Conservation (phyloP, 331 rosid genomes). For the Rosa hybrid region DNA sequence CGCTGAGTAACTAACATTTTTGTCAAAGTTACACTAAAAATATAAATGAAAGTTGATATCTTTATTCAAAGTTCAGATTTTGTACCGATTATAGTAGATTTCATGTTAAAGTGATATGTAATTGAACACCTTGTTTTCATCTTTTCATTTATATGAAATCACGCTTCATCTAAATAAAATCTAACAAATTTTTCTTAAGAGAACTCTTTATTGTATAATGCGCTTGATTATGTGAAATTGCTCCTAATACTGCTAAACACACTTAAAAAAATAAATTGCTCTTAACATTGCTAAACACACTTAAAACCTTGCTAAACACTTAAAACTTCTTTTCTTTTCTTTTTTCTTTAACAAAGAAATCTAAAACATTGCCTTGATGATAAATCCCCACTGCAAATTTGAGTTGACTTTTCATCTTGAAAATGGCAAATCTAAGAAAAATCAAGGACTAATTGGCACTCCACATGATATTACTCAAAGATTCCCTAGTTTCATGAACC, state of each 20-base stretch:
- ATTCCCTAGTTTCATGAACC: constrained; percentile 12
- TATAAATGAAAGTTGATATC: not conserved
- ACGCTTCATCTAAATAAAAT: not conserved
- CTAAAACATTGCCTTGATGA: not conserved
- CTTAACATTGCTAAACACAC: too few species aligned
- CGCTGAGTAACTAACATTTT: too few species aligned
- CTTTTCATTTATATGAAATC: not conserved
- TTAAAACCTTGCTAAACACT: too few species aligned
- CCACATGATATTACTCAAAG: constrained; percentile 4
- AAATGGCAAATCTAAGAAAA: not conserved
- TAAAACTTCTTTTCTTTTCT: not conserved
- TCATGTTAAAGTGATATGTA: not conserved
- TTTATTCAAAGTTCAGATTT: not conserved
- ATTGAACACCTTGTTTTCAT: not conserved
- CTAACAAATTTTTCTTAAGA: too few species aligned
- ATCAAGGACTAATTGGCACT: not conserved
- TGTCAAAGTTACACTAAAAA: too few species aligned
- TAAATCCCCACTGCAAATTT: not conserved
- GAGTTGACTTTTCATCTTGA: constrained; percentile 12
- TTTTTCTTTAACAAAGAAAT: not conserved
- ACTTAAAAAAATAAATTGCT: too few species aligned
- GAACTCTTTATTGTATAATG: too few species aligned
- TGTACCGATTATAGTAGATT: not conserved
- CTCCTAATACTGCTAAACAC: too few species aligned
- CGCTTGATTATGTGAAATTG: too few species aligned